These are phyloP conservation scores for Hirschfeldia incana DNA, from an alignment of 345 rosid genomes.

Conservation along the genomic window DNA sequence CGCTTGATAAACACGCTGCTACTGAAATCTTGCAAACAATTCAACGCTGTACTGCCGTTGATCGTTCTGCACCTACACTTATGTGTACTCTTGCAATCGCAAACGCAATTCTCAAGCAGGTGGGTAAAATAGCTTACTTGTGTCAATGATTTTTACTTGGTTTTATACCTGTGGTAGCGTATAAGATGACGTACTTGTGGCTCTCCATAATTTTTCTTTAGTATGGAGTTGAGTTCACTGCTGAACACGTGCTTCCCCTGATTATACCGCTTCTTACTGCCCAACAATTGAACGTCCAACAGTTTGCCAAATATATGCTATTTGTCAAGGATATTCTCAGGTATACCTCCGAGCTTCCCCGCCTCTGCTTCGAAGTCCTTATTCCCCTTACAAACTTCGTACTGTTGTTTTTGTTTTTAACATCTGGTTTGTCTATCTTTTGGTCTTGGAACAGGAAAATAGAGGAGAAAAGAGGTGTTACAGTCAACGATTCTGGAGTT, in stretches of 20 bases:
- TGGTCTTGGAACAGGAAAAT: constrained; percentile 55
- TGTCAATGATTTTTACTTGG: background rate
- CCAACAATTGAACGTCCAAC: constrained; percentile 88
- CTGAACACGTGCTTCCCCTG: constrained; percentile 87
- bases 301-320: constrained; percentile 87
- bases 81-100: constrained; percentile 95
- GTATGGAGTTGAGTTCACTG: constrained; percentile 88
- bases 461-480: constrained; percentile 81
- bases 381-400: background rate
- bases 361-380: background rate
- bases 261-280: constrained; percentile 87
- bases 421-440: background rate
- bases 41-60: constrained; percentile 93
- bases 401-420: constrained; percentile 7
- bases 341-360: constrained; percentile 36
- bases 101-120: constrained; percentile 88
- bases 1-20: constrained; percentile 73
- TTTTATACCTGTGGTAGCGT: background rate
- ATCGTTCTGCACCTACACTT: constrained; percentile 90
- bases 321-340: constrained; percentile 88
- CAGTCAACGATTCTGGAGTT: constrained; percentile 56
- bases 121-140: constrained; percentile 18
- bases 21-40: constrained; percentile 79
- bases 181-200: background rate
- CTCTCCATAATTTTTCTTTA: constrained; percentile 36